These are phyloP conservation scores for Graphilbum sp. DNA, from an alignment of 2,329 filamentous ascomycete species.

Conservation along the genomic window DNA sequence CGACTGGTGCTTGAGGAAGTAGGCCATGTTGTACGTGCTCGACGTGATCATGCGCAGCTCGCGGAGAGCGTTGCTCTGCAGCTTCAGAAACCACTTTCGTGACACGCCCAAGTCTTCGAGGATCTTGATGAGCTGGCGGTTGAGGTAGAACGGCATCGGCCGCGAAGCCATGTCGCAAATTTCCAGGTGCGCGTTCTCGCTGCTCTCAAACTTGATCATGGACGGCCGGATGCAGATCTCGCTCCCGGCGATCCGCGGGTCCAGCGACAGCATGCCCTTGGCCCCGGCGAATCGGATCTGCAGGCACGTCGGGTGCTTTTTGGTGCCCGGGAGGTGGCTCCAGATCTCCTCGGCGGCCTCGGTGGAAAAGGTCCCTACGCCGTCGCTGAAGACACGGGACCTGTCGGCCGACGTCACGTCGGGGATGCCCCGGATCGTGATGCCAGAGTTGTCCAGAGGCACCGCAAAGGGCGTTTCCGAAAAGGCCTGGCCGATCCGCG, in stretches of 20 bases:
- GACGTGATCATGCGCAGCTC: constrained; percentile 42
- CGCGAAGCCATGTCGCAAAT: constrained; percentile 55
- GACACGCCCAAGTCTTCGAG: constrained; percentile 59
- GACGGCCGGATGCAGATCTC: constrained; percentile 48
- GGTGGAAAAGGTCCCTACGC: constrained; percentile 57
- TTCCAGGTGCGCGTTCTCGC: constrained; percentile 39
- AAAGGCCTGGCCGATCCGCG: constrained; percentile 50
- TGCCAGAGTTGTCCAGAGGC: constrained; percentile 22
- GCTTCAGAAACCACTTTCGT: constrained; percentile 38
- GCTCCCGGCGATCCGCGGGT: constrained; percentile 40
- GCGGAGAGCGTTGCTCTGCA: constrained; percentile 47
- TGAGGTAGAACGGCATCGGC: constrained; percentile 54
- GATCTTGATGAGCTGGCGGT: constrained; percentile 72
- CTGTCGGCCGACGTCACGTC: constrained; percentile 35
- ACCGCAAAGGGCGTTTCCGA: constrained; percentile 57
- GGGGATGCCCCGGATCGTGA: constrained; percentile 18
- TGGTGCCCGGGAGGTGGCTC: constrained; percentile 29
- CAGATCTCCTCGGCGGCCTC: constrained; percentile 44
- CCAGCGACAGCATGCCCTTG: constrained; percentile 65
- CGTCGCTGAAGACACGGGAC: constrained; percentile 56
- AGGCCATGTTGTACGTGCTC: constrained; percentile 42
- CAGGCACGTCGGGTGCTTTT: constrained; percentile 43
- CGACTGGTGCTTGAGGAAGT: constrained; percentile 45
- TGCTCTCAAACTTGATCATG: constrained; percentile 63
- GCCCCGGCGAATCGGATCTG: constrained; percentile 61